Evolutionary conservation across 352 stramenopile genomes (phyloP), one percentile per base, ranked within the genome.

Genomic region (Phytophthora idaei): DNA sequence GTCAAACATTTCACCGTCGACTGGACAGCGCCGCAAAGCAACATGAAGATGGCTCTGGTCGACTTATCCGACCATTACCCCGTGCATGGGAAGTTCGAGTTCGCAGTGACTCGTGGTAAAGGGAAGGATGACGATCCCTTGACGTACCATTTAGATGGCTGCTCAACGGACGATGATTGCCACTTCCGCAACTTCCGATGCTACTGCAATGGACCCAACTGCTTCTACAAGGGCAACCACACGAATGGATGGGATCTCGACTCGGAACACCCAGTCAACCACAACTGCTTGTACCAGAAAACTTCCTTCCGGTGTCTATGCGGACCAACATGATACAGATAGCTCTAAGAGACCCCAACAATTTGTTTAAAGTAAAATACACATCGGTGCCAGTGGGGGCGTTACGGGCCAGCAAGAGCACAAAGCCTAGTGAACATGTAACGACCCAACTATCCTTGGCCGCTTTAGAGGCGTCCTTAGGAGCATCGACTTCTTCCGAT

Each of bases 1-100:
- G 80, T 91, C 12, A 12, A 54, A 14, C 69, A 65, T 27, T 93
- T 95, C 49, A 64, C 71, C 3, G 83, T 83, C 27, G 79, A 89
- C 48, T 95, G 87, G 87, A 90, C 80, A 11, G 77, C 70, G 0
- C 62, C 80, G 2, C 59, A 89, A 67, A 82, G 72, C 55, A 78
- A 78, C 53, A 74, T 68, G 57, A 78, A 79, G 52, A 87, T 95
- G 56, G 57, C 77, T 5, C 51, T 93, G 11, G 61, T 90, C 3
- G 87, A 95, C 42, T 49, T 93, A 9, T 93, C 85, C 6, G 87
- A 95, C 49, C 87, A 95, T 60, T 95, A 90, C 50, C 87, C 87
- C 0, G 87, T 95, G 41, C 71, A 86, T 4, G 81, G 76, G 10
- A 80, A 81, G 52, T 92, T 93, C 37, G 73, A 83, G 44, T 95